Conservation (phyloP, 208 protist genomes). For the Leishmania guyanensis region DNA sequence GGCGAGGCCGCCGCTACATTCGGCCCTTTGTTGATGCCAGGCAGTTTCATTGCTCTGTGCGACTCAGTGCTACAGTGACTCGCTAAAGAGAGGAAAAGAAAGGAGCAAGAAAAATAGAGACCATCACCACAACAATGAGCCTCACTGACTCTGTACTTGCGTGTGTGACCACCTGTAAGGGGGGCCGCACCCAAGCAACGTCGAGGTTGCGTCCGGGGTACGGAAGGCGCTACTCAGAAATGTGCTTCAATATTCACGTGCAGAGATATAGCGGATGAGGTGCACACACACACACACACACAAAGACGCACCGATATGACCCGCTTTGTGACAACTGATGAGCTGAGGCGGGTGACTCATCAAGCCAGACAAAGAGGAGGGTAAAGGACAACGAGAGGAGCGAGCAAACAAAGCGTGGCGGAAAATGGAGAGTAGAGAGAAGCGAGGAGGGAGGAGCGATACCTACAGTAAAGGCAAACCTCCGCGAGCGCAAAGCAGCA, state of each 20-base stretch:
- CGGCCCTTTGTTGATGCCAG: conserved; percentile 18
- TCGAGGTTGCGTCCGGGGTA: neutral
- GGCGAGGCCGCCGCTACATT: conserved; percentile 31
- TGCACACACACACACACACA: neutral
- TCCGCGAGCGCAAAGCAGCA: neutral
- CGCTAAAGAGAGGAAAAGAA: conserved; percentile 7
- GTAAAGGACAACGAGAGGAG: neutral
- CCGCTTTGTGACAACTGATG: neutral
- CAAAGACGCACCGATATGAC: neutral
- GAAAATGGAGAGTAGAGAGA: neutral
- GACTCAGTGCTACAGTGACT: neutral
- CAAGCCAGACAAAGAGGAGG: neutral
- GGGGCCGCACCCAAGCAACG: neutral
- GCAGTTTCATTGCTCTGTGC: conserved; percentile 28
- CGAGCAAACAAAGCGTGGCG: neutral
- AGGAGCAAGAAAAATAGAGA: neutral
- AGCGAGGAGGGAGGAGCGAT: neutral
- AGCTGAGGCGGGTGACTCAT: neutral
- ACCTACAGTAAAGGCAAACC: neutral
- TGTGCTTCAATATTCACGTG: neutral
- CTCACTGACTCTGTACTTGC: no score
- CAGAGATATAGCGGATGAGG: neutral
- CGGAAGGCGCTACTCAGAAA: neutral
- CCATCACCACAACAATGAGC: neutral
- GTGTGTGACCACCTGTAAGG: neutral